Base-by-base conservation (phyloP, 169 alveolate species). In the Eimeria falciformis region DNA sequence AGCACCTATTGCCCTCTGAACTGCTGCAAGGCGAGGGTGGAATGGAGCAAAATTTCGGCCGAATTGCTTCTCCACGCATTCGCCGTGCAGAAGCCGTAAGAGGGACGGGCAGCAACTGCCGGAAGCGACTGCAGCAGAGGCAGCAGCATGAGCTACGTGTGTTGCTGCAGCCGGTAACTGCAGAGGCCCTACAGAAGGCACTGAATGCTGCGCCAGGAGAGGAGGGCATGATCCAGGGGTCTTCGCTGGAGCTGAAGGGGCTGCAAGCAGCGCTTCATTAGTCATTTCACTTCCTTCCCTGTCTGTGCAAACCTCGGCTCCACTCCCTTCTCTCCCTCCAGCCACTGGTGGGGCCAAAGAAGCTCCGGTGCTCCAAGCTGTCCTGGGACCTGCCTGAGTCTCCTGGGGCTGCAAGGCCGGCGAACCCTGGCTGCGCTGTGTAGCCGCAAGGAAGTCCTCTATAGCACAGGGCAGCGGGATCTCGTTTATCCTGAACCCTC, bases 381-480 rank as follows among this genome's bases (percentile, higher is more conserved):
- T 37, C 12, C 45, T 21, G 77, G 25, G 27, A 45, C 43, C 18
- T 33, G 23, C 29, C 89, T 27, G 37, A 53, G 50, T 14, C 79
- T 21, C 47, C 79, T 1, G 46, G 79, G 82, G 9, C 56, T 5
- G 37, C 29, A 56, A 18, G 7, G 33, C 45, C 82, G 7, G 56
- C 37, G 29, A 9, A 29, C 56, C 56, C 23, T 25, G 37, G 25
- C 53, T 79, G 81, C 58, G 78, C 56, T 53, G 71, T 23, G 85
- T 85, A 14, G 86, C 92, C n/a, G 85, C 82, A n/a, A 87, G 78
- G 78, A 87, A 87, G 47, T 87, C 92, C 50, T 68, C 71, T 21
- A 87, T 50, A 14, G 79, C 86, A 9, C 78, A 18, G 17, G 92
- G 92, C 23, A 87, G 92, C 23, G 45, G 46, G 86, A 69, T 47